Evolutionary conservation across 2,329 filamentous ascomycete species (phyloP).

Genomic region (Cordyceps sp.): DNA sequence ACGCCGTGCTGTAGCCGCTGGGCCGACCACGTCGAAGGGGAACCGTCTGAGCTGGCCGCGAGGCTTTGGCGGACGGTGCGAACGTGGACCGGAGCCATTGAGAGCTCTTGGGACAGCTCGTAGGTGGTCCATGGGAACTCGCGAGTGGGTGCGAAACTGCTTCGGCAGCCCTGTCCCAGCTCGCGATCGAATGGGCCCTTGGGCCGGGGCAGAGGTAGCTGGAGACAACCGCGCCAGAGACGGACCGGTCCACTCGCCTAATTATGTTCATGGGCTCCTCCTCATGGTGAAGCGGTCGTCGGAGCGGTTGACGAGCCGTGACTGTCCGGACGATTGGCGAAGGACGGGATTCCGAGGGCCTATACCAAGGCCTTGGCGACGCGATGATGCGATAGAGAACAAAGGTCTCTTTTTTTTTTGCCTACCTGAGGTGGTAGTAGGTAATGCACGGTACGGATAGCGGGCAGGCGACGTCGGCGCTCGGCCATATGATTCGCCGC

Average conservation of each 20-base stretch:
- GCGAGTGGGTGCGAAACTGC: no score
- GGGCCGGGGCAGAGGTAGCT: conserved; percentile 21
- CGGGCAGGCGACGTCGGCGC: no score
- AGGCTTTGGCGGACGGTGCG: conserved; percentile 9
- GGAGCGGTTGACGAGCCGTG: conserved; percentile 1
- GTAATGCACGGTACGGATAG: no score
- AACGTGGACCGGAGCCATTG: conserved; percentile 26
- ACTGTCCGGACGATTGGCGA: not conserved
- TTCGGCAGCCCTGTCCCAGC: conserved; percentile 7
- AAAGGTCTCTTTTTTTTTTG: no score
- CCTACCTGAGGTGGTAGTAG: no score
- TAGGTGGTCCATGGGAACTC: conserved; percentile 1
- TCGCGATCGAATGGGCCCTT: conserved; percentile 3
- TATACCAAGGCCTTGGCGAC: no score
- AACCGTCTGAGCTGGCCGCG: conserved; percentile 3
- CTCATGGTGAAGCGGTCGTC: conserved; percentile 22
- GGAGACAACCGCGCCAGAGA: conserved; percentile 37
- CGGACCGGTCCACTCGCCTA: conserved; percentile 41
- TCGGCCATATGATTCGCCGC: conserved; percentile 9
- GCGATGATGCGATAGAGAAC: no score
- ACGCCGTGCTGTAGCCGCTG: conserved; percentile 10
- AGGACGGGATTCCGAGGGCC: no score
- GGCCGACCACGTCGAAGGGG: conserved; percentile 7
- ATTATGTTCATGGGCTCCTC: conserved; percentile 43
- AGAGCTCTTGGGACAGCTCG: conserved; percentile 16